Conservation (phyloP, 805 yeast species). For the Candida manassasensis region DNA sequence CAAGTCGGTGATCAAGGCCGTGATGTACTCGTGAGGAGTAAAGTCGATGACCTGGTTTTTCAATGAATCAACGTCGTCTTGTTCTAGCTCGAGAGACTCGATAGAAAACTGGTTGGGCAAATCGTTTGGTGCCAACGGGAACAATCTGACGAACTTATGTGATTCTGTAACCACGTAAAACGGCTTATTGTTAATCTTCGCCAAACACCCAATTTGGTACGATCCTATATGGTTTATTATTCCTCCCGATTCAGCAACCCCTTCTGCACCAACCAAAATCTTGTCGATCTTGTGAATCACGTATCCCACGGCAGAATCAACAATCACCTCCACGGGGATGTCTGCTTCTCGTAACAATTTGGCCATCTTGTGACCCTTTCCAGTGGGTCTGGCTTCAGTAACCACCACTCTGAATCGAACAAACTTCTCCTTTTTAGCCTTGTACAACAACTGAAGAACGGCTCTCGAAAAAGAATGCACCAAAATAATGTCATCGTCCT, state of each 20-base stretch:
- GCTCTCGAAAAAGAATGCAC: conserved; percentile 93
- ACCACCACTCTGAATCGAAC: conserved; percentile 85
- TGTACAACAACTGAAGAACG: conserved; percentile 66
- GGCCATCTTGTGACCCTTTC: conserved; percentile 71
- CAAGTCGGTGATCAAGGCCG: conserved; percentile 92
- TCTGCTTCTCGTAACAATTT: conserved; percentile 59
- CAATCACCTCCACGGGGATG: conserved; percentile 83
- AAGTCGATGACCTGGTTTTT: conserved; percentile 61
- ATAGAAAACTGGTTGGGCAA: conserved; percentile 47
- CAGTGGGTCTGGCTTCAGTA: conserved; percentile 88
- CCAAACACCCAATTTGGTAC: conserved; percentile 89
- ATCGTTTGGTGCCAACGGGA: conserved; percentile 90
- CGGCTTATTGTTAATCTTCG: conserved; percentile 87
- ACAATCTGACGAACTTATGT: conserved; percentile 94
- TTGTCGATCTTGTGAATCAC: conserved; percentile 89
- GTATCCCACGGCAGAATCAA: conserved; percentile 91
- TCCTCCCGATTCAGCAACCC: conserved; percentile 98
- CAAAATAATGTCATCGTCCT: conserved; percentile 86
- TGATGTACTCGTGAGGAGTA: conserved; percentile 92
- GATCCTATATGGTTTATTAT: conserved; percentile 93
- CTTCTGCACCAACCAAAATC: conserved; percentile 96
- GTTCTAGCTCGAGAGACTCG: conserved; percentile 13
- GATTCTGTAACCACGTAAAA: conserved; percentile 91
- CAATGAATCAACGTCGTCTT: conserved; percentile 17
- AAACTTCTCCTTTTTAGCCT: conserved; percentile 68